Conservation (phyloP, 2,329 filamentous ascomycete genomes). For the Bisporella sp. region DNA sequence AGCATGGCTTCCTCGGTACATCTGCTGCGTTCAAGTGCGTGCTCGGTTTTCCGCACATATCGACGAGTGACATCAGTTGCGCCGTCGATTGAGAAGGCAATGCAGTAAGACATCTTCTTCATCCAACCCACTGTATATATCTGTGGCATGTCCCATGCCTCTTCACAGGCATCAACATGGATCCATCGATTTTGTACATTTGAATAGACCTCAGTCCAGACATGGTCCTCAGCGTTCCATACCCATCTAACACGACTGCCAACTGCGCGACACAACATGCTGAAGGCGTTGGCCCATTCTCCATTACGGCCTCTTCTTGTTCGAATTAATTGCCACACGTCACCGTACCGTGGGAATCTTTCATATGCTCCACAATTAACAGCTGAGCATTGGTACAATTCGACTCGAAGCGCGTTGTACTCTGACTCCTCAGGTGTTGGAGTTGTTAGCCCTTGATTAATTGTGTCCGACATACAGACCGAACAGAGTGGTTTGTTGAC, state of each 20-base stretch:
- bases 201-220: slow-evolving; percentile 97
- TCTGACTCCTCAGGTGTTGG: slow-evolving; percentile 86
- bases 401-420: slow-evolving; percentile 78
- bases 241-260: slow-evolving; percentile 92
- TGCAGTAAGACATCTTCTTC: slow-evolving; percentile 94
- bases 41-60: slow-evolving; percentile 64
- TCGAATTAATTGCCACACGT: slow-evolving; percentile 87
- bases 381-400: slow-evolving; percentile 82
- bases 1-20: slow-evolving; percentile 86
- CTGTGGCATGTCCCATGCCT: slow-evolving; percentile 88
- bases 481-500: slow-evolving; percentile 94
- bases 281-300: slow-evolving; percentile 98
- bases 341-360: slow-evolving; percentile 88
- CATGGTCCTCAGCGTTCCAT: slow-evolving; percentile 95
- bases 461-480: slow-evolving; percentile 73
- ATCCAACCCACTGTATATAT: slow-evolving; percentile 93
- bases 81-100: slow-evolving; percentile 90
- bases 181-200: slow-evolving; percentile 90
- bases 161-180: slow-evolving; percentile 93
- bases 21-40: slow-evolving; percentile 67
- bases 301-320: slow-evolving; percentile 80
- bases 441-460: slow-evolving; percentile 74
- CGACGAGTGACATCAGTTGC: slow-evolving; percentile 59
- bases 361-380: slow-evolving; percentile 69
- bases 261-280: slow-evolving; percentile 92